These are phyloP conservation scores for Blepharisma japonicum DNA, from an alignment of 73 alveolate species.

Conservation along the genomic window DNA sequence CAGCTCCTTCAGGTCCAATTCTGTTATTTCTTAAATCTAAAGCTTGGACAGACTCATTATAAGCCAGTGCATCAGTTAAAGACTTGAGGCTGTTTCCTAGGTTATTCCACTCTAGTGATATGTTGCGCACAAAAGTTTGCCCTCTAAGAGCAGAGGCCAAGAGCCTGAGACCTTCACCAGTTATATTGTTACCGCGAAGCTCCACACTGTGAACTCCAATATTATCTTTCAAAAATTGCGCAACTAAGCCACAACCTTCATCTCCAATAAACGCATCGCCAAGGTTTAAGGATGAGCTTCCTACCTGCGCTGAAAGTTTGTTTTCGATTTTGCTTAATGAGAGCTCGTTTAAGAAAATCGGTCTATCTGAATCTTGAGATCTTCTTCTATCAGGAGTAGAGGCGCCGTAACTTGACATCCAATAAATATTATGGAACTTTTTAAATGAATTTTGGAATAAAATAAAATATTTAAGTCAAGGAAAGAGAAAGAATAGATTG, in stretches of 20 bases:
- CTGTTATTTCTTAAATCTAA: constrained; percentile 50
- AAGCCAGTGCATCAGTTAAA: constrained; percentile 42
- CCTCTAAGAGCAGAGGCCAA: constrained; percentile 36
- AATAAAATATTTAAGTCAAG: no score
- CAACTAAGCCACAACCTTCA: constrained; percentile 47
- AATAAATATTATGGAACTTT: no score
- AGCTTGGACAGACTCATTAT: constrained; percentile 28
- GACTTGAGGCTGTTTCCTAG: constrained; percentile 37
- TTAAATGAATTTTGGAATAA: no score
- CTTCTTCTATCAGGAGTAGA: no score
- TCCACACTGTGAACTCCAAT: constrained; percentile 37
- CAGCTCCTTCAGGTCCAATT: constrained; percentile 51
- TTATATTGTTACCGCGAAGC: constrained; percentile 49
- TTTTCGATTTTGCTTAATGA: constrained; percentile 17
- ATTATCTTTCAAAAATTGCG: constrained; percentile 38
- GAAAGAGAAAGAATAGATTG: no score
- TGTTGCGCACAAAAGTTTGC: constrained; percentile 14
- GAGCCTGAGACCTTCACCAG: constrained; percentile 45
- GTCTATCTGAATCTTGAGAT: neutral
- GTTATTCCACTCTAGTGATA: constrained; percentile 51
- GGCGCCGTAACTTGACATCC: no score
- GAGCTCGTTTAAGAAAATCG: constrained; percentile 2
- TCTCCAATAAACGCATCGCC: constrained; percentile 53
- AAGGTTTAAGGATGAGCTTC: constrained; percentile 25
- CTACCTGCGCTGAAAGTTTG: constrained; percentile 39